A percentile compares a stretch with the other conserved stretches of the same genome.
Conservation (phyloP, 2,329 filamentous ascomycete species). For the Diaporthe citri region DNA sequence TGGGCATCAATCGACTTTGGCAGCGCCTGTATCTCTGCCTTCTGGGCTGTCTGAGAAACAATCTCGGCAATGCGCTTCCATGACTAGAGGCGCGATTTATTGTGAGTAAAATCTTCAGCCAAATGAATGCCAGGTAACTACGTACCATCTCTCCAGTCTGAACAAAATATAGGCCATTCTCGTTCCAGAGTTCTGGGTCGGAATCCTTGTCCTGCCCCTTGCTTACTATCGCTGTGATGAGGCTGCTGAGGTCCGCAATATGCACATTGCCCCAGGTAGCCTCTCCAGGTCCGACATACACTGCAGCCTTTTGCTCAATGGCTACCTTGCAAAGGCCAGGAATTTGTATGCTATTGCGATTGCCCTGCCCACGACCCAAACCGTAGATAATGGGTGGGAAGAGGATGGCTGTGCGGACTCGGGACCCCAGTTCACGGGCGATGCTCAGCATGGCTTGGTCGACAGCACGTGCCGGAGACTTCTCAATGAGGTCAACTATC, state of each 20-base stretch:
- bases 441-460: constrained; percentile 8
- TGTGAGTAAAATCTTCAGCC: not conserved
- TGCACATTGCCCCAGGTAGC: constrained; percentile 7
- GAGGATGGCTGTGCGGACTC: not conserved
- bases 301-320: not conserved
- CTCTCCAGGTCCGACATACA: not conserved
- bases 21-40: not conserved
- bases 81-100: not conserved
- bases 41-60: not conserved
- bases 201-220: not conserved
- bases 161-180: not conserved
- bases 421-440: not conserved
- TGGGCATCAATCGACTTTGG: constrained; percentile 3
- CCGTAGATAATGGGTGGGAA: not conserved
- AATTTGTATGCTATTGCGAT: not conserved
- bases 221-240: not conserved
- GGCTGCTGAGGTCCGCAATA: not conserved
- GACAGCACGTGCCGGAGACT: not conserved
- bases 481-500: not conserved
- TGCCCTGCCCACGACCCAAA: not conserved
- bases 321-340: constrained; percentile 7
- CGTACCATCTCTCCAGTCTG: not conserved
- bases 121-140: too few species aligned
- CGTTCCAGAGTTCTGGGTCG: not conserved
- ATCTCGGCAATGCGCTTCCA: constrained; percentile 11